Evolutionary conservation across 192 early-diverging fungal genomes (phyloP), one percentile per base, ranked within the genome.

Genomic region (Podila verticillata): DNA sequence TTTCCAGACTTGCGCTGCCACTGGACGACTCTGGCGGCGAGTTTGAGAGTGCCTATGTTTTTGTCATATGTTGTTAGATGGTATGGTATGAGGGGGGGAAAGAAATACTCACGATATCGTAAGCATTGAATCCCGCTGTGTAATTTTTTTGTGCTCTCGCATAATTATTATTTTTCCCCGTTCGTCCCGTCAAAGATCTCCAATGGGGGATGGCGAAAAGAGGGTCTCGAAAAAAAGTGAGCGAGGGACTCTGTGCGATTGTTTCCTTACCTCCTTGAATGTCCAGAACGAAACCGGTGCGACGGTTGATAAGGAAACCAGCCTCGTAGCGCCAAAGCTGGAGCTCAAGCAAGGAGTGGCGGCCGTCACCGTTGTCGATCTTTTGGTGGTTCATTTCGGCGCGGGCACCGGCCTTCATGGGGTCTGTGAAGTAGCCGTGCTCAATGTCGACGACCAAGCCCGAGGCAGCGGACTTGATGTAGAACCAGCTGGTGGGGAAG

Each of bases 281-380:
- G 54, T 82, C 81, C 22, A 82, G 68, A 19, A 74, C 72, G 57
- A 82, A 68, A 26, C 81, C 81, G 35, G 73, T 82, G 28, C 81
- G 72, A 31, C 73, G 72, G 26, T 82, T 82, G 57, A 82, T 82
- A 47, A 82, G 36, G 81, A 68, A 82, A 67, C 81, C 81, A 39
- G 81, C 68, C 58, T 82, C 81, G 57, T 82, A 75, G 12, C 81
- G 72, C 81, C 81, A 82, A 58, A 82, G 81, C 65, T 82, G 81
- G 48, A 80, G 77, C 57, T 80, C 70, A 13, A 80, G 61, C 22
- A 80, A 66, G 24, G 77, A 63, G 44, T 80, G 77, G 56, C 77
- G 77, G 48, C 66, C 61, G 28, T 80, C 77, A 28, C 70, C 65
- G 24, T 68, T 72, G 35, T 80, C 77, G 47, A 80, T 68, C 70